Percentiles rank a stretch among this genome's conserved stretches.
phyloP scores from a whole-genome alignment of 139 green algal genomes.

The Chlorella sp. region DNA sequence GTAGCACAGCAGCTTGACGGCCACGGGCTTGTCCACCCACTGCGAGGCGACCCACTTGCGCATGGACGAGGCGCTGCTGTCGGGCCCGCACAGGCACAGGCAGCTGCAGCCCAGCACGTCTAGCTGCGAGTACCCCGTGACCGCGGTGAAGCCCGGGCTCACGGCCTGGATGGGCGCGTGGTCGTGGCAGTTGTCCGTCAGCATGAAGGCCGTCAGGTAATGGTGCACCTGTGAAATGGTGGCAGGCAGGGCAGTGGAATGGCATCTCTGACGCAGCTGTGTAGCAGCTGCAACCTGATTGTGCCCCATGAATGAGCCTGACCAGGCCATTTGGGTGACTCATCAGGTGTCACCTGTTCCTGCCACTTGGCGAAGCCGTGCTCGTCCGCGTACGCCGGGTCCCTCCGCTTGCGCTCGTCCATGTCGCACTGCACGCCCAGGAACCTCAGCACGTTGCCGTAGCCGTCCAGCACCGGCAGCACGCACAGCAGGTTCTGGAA shows the following conservation, averaged over 20 bases:
- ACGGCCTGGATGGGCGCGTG: constrained; percentile 3
- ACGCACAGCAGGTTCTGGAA: constrained; percentile 85
- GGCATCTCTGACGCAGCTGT: no score
- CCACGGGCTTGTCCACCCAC: background rate
- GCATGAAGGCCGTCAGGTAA: constrained; percentile 12
- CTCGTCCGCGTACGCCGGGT: constrained; percentile 15
- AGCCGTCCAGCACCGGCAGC: constrained; percentile 62
- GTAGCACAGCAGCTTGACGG: constrained; percentile 34
- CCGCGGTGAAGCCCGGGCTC: constrained; percentile 16
- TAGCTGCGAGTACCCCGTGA: constrained; percentile 33
- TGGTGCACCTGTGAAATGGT: constrained; percentile 11
- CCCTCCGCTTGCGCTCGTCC: constrained; percentile 16
- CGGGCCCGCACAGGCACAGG: constrained; percentile 34
- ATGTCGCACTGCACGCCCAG: constrained; percentile 20
- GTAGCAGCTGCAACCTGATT: no score
- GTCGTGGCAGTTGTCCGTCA: constrained; percentile 9
- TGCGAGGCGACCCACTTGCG: constrained; percentile 15
- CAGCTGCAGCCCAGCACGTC: constrained; percentile 26
- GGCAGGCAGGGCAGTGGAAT: no score
- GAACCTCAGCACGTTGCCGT: constrained; percentile 20
- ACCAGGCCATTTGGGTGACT: no score
- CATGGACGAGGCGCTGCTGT: constrained; percentile 23
- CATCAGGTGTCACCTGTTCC: constrained; percentile 14
- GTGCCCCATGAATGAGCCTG: no score
- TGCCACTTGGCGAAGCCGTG: constrained; percentile 9